Base-by-base conservation (phyloP, 2,329 filamentous ascomycete species). In the Trichoderma sp. region DNA sequence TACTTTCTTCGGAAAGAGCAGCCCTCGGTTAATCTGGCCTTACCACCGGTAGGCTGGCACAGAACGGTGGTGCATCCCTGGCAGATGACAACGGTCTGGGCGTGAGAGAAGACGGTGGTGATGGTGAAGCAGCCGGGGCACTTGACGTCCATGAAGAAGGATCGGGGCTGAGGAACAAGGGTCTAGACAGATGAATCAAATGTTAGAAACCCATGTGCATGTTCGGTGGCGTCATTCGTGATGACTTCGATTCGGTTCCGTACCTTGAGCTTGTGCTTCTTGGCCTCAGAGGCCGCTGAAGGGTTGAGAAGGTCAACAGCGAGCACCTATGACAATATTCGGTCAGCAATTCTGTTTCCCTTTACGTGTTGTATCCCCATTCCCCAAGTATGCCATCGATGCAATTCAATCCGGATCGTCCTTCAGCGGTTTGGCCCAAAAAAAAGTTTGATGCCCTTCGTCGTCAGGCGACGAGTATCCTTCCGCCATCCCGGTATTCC, bases 111-210 rank as follows among this genome's bases (percentile, higher is more conserved):
- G 89, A 99, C 97, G 88, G 97, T 99, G 88, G 97, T 99, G 92
- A 99, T 99, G 88, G 95, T 98, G 93, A 98, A 99, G 94, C 97
- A 99, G 85, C 97, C 97, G 87, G 97, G 97, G 94, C 97, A 99
- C 94, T 99, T 99, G 91, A 99, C 97, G 87, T 99, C 97, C 97
- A 99, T 99, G 94, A 99, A 99, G 94, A 98, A 99, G 82, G 96
- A 98, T 87, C 97, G 95, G 84, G 97, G 97, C 81, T 92, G 93
- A 84, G 97, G 97, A 86, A 99, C 97, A 84, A 99, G 94, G 82
- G 91, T 95, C 95, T 97, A 81, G 78, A 73, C 21, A 18, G 38
- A 50, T 4, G 24, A 50, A 69, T 77, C 9, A 53, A 63, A 29
- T 16, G 64, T 83, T 79, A 80, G 78, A 78, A 27, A 68, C 59